These are phyloP conservation scores for Xylaria polymorpha DNA, from an alignment of 2,329 filamentous ascomycete genomes.

Conservation along the genomic window DNA sequence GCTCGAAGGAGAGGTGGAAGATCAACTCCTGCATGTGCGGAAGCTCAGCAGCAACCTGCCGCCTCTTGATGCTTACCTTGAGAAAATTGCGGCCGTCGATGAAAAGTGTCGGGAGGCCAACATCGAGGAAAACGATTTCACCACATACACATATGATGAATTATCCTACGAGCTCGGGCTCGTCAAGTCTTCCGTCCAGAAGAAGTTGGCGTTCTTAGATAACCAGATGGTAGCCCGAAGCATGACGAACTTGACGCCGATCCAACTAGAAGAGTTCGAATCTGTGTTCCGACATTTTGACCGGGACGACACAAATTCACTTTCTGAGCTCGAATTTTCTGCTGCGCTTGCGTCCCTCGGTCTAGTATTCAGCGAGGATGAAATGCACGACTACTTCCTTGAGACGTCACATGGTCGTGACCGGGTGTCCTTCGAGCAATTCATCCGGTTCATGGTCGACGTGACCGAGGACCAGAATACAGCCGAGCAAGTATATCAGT, in stretches of 20 bases:
- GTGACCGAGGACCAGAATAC: conserved; percentile 99
- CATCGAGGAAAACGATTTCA: conserved; percentile 99
- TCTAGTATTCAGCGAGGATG: conserved; percentile 94
- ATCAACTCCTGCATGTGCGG: conserved; percentile 88
- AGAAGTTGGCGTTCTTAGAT: conserved; percentile 95
- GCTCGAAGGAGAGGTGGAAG: conserved; percentile 96
- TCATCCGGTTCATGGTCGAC: conserved; percentile 99
- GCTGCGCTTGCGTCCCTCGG: conserved; percentile 95
- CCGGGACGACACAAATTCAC: conserved; percentile 87
- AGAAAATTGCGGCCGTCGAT: conserved; percentile 86
- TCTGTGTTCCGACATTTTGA: conserved; percentile 98
- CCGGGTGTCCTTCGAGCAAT: conserved; percentile 96
- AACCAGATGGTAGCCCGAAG: conserved; percentile 98
- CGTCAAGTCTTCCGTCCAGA: conserved; percentile 90
- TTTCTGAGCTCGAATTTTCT: conserved; percentile 95
- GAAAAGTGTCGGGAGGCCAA: conserved; percentile 94
- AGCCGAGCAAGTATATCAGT: conserved; percentile 97
- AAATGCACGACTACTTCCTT: conserved; percentile 96
- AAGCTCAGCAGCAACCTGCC: conserved; percentile 86
- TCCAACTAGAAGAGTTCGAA: conserved; percentile 98
- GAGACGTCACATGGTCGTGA: conserved; percentile 84
- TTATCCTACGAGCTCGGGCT: conserved; percentile 91
- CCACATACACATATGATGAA: conserved; percentile 98
- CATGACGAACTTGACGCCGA: conserved; percentile 98
- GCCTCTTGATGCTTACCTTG: conserved; percentile 90